Percentiles rank a stretch among this genome's conserved stretches.
Evolutionary conservation across 371 early-diverging fungal genomes (phyloP).

Genomic region (Circinella minor): DNA sequence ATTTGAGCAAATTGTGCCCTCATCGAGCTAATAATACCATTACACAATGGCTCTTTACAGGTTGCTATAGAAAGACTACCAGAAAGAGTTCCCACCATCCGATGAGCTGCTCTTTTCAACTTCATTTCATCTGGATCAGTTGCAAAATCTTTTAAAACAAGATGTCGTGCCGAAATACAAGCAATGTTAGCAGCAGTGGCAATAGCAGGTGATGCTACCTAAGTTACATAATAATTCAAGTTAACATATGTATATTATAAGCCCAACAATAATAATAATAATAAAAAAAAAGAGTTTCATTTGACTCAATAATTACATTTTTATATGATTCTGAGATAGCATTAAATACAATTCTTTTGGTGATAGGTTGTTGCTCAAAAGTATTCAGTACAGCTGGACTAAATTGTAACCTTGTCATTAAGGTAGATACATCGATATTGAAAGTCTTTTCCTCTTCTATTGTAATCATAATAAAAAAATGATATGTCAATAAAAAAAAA

Average conservation of each 20-base stretch:
- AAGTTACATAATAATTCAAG: not conserved
- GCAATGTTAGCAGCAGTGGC: constrained; percentile 92
- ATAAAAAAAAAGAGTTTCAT: not conserved
- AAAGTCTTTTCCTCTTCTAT: constrained; percentile 1
- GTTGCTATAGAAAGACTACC: constrained; percentile 88
- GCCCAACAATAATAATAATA: not conserved
- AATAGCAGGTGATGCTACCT: constrained; percentile 81
- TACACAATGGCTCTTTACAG: constrained; percentile 91
- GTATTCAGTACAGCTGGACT: constrained; percentile 63
- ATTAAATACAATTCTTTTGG: constrained; percentile 80
- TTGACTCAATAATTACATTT: constrained; percentile 19
- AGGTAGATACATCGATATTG: constrained; percentile 35
- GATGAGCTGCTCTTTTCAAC: constrained; percentile 87
- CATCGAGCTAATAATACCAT: constrained; percentile 78
- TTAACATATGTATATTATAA: no score
- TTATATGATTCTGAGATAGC: constrained; percentile 42
- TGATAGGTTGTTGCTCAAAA: constrained; percentile 86
- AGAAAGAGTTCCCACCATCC: constrained; percentile 88
- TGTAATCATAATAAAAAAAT: no score
- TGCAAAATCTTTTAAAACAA: constrained; percentile 93
- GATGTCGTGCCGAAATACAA: constrained; percentile 83
- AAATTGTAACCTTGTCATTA: constrained; percentile 35
- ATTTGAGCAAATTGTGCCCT: constrained; percentile 77
- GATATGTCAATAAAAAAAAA: no score
- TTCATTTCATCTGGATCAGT: constrained; percentile 90